phyloP scores from a whole-genome alignment of 495 filamentous ascomycete species.

The Tuber microsphaerosporum region DNA sequence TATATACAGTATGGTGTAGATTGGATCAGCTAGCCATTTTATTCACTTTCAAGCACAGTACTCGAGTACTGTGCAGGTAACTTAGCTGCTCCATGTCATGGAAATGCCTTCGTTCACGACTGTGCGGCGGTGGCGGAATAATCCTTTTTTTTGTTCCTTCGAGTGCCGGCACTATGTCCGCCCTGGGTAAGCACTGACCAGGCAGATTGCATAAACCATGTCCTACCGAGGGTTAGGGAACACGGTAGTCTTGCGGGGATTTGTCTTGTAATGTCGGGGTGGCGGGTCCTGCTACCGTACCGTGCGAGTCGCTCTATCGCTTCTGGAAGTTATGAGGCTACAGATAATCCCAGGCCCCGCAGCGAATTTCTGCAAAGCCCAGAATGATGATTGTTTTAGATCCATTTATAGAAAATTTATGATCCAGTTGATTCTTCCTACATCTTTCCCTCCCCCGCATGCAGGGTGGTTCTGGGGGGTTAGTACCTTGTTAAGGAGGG shows the following conservation, averaged over 20 bases:
- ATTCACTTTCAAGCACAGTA: neutral
- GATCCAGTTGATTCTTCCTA: neutral
- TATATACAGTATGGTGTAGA: neutral
- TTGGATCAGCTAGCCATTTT: neutral
- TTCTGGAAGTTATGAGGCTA: neutral
- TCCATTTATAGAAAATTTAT: neutral
- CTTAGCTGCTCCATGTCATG: neutral
- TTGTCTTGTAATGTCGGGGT: neutral
- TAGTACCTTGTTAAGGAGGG: neutral
- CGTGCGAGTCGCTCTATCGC: neutral
- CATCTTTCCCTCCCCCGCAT: neutral
- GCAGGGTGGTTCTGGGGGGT: neutral
- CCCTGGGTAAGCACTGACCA: neutral
- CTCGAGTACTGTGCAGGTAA: neutral
- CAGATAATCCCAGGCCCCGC: neutral
- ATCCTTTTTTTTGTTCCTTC: neutral
- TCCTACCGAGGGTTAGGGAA: neutral
- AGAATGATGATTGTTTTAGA: neutral
- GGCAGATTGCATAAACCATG: neutral
- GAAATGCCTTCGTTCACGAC: neutral
- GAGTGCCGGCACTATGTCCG: neutral
- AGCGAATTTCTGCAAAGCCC: neutral
- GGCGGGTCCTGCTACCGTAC: neutral
- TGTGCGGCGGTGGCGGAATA: neutral
- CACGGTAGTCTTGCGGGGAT: neutral